phyloP scores from a whole-genome alignment of 1,139 yeast genomes.

The Casaregolazyma suthepensis region DNA sequence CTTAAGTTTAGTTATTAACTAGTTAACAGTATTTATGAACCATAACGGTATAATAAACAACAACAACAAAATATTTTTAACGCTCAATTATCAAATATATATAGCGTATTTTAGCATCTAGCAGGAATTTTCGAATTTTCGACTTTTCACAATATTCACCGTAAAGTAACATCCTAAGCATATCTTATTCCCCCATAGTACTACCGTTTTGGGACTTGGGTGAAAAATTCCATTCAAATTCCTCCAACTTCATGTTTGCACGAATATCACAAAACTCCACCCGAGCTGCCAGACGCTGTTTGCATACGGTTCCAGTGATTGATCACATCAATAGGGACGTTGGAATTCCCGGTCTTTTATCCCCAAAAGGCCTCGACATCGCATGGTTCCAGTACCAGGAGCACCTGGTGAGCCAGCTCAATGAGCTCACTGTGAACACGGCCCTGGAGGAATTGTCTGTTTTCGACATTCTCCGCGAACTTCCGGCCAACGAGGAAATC shows the following conservation, averaged over 20 bases:
- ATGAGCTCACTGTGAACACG: constrained; percentile 34
- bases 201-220: background rate
- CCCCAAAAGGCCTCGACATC: constrained; percentile 59
- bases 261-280: background rate
- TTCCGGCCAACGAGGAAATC: constrained; percentile 36
- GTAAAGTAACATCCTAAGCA: background rate
- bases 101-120: too few species aligned
- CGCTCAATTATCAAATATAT: too few species aligned
- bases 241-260: background rate
- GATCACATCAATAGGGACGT: constrained; percentile 26
- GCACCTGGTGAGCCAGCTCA: constrained; percentile 59
- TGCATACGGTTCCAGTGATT: constrained; percentile 30
- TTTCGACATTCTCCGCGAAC: constrained; percentile 56
- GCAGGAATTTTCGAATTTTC: too few species aligned
- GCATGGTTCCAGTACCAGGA: constrained; percentile 84
- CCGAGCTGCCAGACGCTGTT: constrained; percentile 8
- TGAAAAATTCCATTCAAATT: constrained; percentile 2
- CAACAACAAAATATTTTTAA: too few species aligned
- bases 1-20: too few species aligned
- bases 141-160: too few species aligned
- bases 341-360: constrained; percentile 71
- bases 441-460: constrained; percentile 19
- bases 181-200: background rate
- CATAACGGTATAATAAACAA: too few species aligned
- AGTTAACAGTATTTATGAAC: too few species aligned